Evolutionary conservation across 768 basidiomycete species (phyloP), one percentile per base, ranked within the genome.

Genomic region (Mycena crocata): DNA sequence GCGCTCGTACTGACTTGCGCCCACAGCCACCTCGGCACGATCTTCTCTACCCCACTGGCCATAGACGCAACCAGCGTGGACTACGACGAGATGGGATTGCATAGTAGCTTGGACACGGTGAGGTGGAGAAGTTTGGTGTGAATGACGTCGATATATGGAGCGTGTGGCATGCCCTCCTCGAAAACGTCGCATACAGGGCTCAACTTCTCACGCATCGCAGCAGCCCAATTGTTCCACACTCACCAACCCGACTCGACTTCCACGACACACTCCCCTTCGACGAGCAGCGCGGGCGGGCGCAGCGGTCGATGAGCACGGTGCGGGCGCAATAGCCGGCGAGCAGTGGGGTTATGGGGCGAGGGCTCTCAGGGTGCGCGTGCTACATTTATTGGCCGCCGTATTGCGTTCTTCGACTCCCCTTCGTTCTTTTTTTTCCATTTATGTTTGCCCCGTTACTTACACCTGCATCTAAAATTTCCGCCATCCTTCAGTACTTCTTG

Each of bases 11-110:
- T 52, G 34, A 52, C 32, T 52, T 1, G 50, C 23, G 50, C 50
- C 50, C 50, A 52, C 50, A 35, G 50, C 34, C 37, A 52, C 49
- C 50, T 52, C 50, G 50, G 50, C 50, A 52, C 50, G 23, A 52
- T 52, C 50, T 52, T 6, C 49, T 15, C 32, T 30, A 50, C 49
- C 49, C 32, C 49, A 50, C 49, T 32, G 31, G 49, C 49, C 49
- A 34, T n/a, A 34, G 49, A 50, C 49, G 4, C 34, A n/a, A 50
- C 49, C 49, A 34, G 49, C 49, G 21, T 32, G 31, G 49, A 50
- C 49, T 30, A 50, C 19, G 49, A 50, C 49, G 31, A 50, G 48
- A 34, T 50, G 23, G 49, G 31, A 50, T 50, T 50, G 49, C 21
- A 50, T 5, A 50, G 49, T 32, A 50, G 49, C 49, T 50, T 50